phyloP scores from a whole-genome alignment of 2,329 filamentous ascomycete species.

The Fusarium proliferatum region DNA sequence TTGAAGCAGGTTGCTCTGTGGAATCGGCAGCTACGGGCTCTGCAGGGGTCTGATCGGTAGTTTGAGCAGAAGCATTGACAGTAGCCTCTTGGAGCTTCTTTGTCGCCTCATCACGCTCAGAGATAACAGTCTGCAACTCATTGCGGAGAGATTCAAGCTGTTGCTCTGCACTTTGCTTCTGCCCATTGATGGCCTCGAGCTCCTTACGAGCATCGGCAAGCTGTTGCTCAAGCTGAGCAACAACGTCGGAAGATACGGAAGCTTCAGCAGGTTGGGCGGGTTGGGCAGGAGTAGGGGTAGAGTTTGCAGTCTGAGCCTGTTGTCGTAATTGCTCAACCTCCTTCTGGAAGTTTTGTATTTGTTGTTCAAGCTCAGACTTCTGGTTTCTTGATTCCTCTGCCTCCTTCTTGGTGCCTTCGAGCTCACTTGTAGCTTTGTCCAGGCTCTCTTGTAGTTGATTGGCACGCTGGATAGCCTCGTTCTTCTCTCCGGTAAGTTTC shows the following conservation, averaged over 20 bases:
- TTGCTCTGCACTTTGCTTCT: slow-evolving; percentile 76
- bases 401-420: slow-evolving; percentile 60
- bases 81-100: slow-evolving; percentile 50
- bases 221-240: slow-evolving; percentile 61
- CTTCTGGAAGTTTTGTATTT: slow-evolving; percentile 57
- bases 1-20: slow-evolving; percentile 15
- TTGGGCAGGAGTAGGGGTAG: slow-evolving; percentile 47
- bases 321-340: slow-evolving; percentile 54
- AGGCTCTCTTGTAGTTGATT: slow-evolving; percentile 64
- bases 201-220: slow-evolving; percentile 65
- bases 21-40: slow-evolving; percentile 32
- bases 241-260: slow-evolving; percentile 58
- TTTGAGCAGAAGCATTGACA: slow-evolving; percentile 48
- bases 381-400: slow-evolving; percentile 48
- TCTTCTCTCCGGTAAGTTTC: slow-evolving; percentile 65
- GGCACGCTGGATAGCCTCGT: slow-evolving; percentile 63
- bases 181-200: slow-evolving; percentile 71
- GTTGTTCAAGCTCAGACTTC: slow-evolving; percentile 54
- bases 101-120: slow-evolving; percentile 72
- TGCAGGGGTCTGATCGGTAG: slow-evolving; percentile 24
- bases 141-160: slow-evolving; percentile 65
- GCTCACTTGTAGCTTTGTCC: slow-evolving; percentile 62
- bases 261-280: slow-evolving; percentile 51
- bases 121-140: slow-evolving; percentile 71
- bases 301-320: slow-evolving; percentile 52